These are phyloP conservation scores for Syncephalis fuscata DNA, from an alignment of 371 early-diverging fungal species.

Conservation along the genomic window DNA sequence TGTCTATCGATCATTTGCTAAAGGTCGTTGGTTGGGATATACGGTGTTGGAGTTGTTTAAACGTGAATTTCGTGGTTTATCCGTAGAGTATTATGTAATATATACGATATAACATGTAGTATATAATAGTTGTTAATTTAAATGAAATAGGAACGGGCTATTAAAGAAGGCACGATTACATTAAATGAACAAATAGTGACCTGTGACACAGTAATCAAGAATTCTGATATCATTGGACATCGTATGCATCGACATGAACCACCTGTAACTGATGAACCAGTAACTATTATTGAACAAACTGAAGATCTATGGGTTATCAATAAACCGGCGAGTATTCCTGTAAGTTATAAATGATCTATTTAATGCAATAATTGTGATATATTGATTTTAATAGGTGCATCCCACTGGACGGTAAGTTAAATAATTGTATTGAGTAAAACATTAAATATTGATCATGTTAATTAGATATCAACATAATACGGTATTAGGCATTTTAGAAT, in stretches of 20 bases:
- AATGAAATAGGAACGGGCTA: conserved; percentile 50
- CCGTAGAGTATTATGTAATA: conserved; percentile 63
- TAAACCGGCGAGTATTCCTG: conserved; percentile 83
- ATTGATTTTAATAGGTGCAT: conserved; percentile 26
- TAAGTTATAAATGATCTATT: conserved; percentile 10
- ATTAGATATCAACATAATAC: conserved; percentile 58
- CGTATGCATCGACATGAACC: conserved; percentile 91
- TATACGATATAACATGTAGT: not conserved
- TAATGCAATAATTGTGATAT: not conserved
- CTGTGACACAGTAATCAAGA: conserved; percentile 31
- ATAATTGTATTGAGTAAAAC: not conserved
- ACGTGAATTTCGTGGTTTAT: conserved; percentile 73
- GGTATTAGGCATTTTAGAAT: conserved; percentile 50
- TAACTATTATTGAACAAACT: conserved; percentile 36
- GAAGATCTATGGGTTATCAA: conserved; percentile 61
- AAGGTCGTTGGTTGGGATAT: conserved; percentile 78
- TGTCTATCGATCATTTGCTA: conserved; percentile 63
- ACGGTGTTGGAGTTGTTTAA: conserved; percentile 56
- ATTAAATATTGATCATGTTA: not conserved
- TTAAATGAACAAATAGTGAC: conserved; percentile 45
- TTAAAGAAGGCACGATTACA: conserved; percentile 55
- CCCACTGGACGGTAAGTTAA: conserved; percentile 46
- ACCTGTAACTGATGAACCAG: conserved; percentile 46
- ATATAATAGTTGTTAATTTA: not conserved
- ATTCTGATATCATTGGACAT: conserved; percentile 64